These are phyloP conservation scores for Hypoxylon fuscum DNA, from an alignment of 495 filamentous ascomycete genomes.

Conservation along the genomic window DNA sequence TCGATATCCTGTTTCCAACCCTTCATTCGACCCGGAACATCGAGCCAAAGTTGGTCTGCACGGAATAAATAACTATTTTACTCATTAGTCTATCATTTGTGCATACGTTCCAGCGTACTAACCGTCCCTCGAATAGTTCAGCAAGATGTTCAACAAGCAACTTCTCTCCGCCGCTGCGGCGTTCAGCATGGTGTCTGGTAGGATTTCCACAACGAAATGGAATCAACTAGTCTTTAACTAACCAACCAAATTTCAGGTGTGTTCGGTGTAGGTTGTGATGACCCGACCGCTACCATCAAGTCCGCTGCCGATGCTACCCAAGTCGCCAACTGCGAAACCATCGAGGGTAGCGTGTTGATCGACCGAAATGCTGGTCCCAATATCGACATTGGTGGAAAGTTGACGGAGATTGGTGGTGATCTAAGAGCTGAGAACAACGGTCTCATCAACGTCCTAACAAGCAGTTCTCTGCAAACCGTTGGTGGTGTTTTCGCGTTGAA, in stretches of 20 bases:
- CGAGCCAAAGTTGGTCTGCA: neutral
- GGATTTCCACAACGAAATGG: slow-evolving; percentile 45
- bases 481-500: slow-evolving; percentile 72
- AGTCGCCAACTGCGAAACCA: slow-evolving; percentile 70
- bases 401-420: slow-evolving; percentile 70
- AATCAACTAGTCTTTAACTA: neutral
- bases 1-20: neutral
- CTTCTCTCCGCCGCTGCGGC: slow-evolving; percentile 80
- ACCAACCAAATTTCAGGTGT: slow-evolving; percentile 1
- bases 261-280: slow-evolving; percentile 53
- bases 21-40: neutral
- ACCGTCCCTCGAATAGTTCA: slow-evolving; percentile 37
- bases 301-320: slow-evolving; percentile 75
- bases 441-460: slow-evolving; percentile 64
- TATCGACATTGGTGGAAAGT: slow-evolving; percentile 65
- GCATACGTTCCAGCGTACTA: slow-evolving; percentile 1
- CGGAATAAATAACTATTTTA: slow-evolving; percentile 2
- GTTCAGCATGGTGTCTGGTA: slow-evolving; percentile 67
- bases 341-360: slow-evolving; percentile 77
- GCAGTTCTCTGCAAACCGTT: slow-evolving; percentile 56
- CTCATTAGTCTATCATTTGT: neutral
- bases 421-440: slow-evolving; percentile 68
- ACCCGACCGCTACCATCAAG: slow-evolving; percentile 65
- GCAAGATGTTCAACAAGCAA: slow-evolving; percentile 78
- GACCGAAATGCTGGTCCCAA: slow-evolving; percentile 57